phyloP scores from a whole-genome alignment of 345 rosid genomes.

The Citrus australasica region DNA sequence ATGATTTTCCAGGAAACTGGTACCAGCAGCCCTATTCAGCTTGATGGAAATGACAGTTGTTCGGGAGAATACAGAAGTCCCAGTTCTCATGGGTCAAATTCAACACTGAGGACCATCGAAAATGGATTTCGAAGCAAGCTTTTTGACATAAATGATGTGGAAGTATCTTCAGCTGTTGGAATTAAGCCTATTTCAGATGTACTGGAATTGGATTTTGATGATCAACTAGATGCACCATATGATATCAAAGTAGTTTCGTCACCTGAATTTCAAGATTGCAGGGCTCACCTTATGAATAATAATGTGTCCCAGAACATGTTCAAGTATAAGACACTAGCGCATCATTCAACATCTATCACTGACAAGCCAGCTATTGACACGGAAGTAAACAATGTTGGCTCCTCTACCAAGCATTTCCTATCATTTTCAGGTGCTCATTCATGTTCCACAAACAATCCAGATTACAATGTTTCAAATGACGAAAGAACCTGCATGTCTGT shows the following conservation, averaged over 20 bases:
- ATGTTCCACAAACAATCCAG: background rate
- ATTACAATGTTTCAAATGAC: background rate
- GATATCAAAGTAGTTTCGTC: background rate
- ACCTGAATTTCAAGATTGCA: background rate
- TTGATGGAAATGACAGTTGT: slow-evolving; percentile 4
- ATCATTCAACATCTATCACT: background rate
- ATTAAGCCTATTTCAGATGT: slow-evolving; percentile 6
- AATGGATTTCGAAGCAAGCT: slow-evolving; percentile 7
- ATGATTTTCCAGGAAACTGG: background rate
- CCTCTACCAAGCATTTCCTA: slow-evolving; percentile 1
- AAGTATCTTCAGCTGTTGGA: slow-evolving; percentile 10
- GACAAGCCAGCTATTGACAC: background rate
- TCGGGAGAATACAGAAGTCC: background rate
- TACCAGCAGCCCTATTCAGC: background rate
- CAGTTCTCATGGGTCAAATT: slow-evolving; percentile 12
- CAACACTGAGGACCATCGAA: background rate
- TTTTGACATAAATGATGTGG: slow-evolving; percentile 12
- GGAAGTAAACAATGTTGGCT: slow-evolving; percentile 3
- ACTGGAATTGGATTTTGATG: slow-evolving; percentile 13
- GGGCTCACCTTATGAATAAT: background rate
- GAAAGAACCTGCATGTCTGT: background rate
- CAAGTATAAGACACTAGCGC: background rate
- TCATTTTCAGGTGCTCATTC: background rate
- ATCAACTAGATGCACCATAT: slow-evolving; percentile 9
- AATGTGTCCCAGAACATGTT: background rate